phyloP scores from a whole-genome alignment of 805 yeast genomes.

The Metschnikowia colocasiae region DNA sequence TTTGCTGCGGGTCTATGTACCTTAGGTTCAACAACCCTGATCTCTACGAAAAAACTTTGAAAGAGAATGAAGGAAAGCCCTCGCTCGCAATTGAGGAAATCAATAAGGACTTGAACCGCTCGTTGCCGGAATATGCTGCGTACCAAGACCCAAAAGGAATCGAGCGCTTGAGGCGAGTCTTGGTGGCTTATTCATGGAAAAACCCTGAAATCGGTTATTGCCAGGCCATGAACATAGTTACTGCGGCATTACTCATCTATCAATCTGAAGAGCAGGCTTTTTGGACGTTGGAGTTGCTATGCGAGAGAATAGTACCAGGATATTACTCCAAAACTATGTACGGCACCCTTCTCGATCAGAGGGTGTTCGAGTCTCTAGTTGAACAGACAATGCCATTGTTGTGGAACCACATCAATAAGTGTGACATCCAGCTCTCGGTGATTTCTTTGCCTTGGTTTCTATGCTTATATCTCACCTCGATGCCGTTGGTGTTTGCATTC shows the following conservation, averaged over 20 bases:
- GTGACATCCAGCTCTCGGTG: slow-evolving; percentile 89
- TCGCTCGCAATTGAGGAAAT: slow-evolving; percentile 93
- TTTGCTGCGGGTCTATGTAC: slow-evolving; percentile 82
- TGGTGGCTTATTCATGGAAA: slow-evolving; percentile 94
- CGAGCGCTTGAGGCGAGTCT: slow-evolving; percentile 74
- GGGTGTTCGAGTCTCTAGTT: slow-evolving; percentile 86
- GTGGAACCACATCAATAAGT: slow-evolving; percentile 72
- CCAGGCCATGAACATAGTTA: slow-evolving; percentile 96
- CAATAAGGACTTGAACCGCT: slow-evolving; percentile 91
- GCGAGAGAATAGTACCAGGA: slow-evolving; percentile 88
- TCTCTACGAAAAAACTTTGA: slow-evolving; percentile 56
- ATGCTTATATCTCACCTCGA: slow-evolving; percentile 81
- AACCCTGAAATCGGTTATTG: slow-evolving; percentile 97
- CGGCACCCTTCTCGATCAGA: slow-evolving; percentile 91
- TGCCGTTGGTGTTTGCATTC: slow-evolving; percentile 93
- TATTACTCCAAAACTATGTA: slow-evolving; percentile 97
- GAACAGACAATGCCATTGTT: slow-evolving; percentile 85
- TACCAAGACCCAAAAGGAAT: slow-evolving; percentile 88
- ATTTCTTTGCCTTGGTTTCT: slow-evolving; percentile 96
- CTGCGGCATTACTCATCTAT: slow-evolving; percentile 71
- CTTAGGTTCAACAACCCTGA: slow-evolving; percentile 58
- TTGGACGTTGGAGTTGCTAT: slow-evolving; percentile 79
- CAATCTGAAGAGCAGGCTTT: slow-evolving; percentile 98
- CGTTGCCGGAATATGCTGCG: slow-evolving; percentile 93
- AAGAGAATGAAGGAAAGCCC: slow-evolving; percentile 55